A percentile compares a stretch with the other conserved stretches of the same genome.
These are phyloP conservation scores for Pilatotrama ljubarskyi DNA, from an alignment of 768 basidiomycete genomes.

Conservation along the genomic window DNA sequence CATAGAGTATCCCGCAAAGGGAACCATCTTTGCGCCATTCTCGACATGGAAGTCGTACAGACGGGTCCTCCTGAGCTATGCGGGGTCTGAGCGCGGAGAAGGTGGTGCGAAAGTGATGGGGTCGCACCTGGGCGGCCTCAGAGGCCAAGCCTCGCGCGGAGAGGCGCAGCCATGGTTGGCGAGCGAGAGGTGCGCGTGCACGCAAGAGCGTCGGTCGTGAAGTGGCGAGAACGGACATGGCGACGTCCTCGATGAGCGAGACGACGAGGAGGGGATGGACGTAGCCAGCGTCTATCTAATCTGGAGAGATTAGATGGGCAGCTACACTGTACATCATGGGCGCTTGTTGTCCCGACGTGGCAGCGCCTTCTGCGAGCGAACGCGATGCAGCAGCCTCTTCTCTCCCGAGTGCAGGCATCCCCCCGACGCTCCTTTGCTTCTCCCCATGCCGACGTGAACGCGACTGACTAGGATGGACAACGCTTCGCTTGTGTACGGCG, in stretches of 20 bases:
- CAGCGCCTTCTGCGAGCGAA: neutral
- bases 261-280: neutral
- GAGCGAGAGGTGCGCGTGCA: neutral
- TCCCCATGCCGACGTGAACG: slow-evolving; percentile 16
- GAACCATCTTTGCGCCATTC: slow-evolving; percentile 90
- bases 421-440: neutral
- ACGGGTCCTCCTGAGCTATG: slow-evolving; percentile 60
- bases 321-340: too few species aligned
- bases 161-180: neutral
- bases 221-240: neutral
- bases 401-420: neutral
- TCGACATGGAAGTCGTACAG: slow-evolving; percentile 88
- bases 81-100: neutral
- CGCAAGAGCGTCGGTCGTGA: neutral
- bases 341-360: slow-evolving; percentile 2
- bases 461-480: slow-evolving; percentile 20
- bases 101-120: neutral
- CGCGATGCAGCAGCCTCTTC: neutral
- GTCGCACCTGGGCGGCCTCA: neutral
- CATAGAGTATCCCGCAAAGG: slow-evolving; percentile 96
- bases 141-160: slow-evolving; percentile 10
- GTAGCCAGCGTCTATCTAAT: slow-evolving; percentile 3
- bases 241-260: neutral
- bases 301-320: too few species aligned
- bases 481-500: slow-evolving; percentile 20